Evolutionary conservation across 345 rosid species (phyloP).

Genomic region (Pistacia integerrima): DNA sequence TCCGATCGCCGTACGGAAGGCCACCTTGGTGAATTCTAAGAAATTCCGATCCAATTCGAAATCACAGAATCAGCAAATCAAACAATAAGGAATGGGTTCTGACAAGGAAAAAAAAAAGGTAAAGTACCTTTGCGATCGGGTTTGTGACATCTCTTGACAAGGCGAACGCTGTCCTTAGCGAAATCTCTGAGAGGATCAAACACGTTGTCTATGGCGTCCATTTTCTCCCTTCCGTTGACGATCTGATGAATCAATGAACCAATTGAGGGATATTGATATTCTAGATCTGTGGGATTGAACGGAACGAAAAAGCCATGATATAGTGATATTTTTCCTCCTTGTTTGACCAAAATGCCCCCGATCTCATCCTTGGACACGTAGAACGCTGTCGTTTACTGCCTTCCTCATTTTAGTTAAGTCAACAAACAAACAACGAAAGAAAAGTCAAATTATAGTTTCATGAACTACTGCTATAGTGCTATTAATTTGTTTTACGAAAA

Average conservation of each 20-base stretch:
- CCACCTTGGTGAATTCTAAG: conserved; percentile 78
- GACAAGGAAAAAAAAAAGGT: not conserved
- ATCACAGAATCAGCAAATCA: not conserved
- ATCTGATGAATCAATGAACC: not conserved
- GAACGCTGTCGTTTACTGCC: not conserved
- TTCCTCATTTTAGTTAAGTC: not conserved
- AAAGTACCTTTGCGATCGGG: conserved; percentile 71
- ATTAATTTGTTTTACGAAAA: not conserved
- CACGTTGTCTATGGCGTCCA: conserved; percentile 78
- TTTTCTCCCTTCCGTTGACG: conserved; percentile 10
- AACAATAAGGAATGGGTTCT: not conserved
- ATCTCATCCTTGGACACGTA: not conserved
- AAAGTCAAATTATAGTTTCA: not conserved
- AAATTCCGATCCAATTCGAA: not conserved
- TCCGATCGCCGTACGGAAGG: conserved; percentile 79
- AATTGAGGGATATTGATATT: not conserved
- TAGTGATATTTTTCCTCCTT: not conserved
- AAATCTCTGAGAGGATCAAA: conserved; percentile 80
- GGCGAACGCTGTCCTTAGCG: conserved; percentile 74
- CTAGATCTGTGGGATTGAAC: conserved; percentile 1
- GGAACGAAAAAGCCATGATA: not conserved
- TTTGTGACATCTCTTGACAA: conserved; percentile 82
- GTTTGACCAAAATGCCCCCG: conserved; percentile 22
- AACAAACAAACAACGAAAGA: conserved; percentile 6
- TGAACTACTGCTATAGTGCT: not conserved